phyloP scores from a whole-genome alignment of 2,329 filamentous ascomycete genomes.

The Fusarium staphyleae region DNA sequence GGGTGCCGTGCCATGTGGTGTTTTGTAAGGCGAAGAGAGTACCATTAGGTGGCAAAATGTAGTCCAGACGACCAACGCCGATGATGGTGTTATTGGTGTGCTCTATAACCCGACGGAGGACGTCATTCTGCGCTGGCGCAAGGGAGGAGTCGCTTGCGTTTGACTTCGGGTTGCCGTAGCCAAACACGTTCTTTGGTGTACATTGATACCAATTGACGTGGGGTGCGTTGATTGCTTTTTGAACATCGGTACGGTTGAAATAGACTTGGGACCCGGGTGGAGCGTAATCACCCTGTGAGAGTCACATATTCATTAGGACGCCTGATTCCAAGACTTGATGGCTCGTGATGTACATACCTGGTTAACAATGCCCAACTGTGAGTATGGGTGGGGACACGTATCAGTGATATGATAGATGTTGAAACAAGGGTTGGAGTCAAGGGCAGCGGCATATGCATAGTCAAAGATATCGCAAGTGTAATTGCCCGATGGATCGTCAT shows the following conservation, averaged over 20 bases:
- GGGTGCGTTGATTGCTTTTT: constrained; percentile 71
- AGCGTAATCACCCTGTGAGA: constrained; percentile 59
- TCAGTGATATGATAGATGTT: constrained; percentile 77
- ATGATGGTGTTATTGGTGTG: constrained; percentile 45
- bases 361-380: constrained; percentile 74
- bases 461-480: constrained; percentile 65
- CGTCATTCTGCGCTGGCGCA: constrained; percentile 28
- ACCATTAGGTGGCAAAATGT: constrained; percentile 71
- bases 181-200: constrained; percentile 39
- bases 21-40: constrained; percentile 78
- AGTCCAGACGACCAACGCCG: constrained; percentile 57
- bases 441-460: constrained; percentile 61
- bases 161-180: constrained; percentile 29
- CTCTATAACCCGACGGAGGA: constrained; percentile 43
- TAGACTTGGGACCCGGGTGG: constrained; percentile 69
- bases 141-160: constrained; percentile 27
- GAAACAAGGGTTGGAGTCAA: constrained; percentile 76
- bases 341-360: constrained; percentile 26
- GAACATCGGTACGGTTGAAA: constrained; percentile 75
- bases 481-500: constrained; percentile 42
- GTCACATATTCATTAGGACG: neutral
- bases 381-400: constrained; percentile 74
- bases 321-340: accelerated
- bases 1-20: constrained; percentile 76
- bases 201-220: constrained; percentile 42